Evolutionary conservation across 2,329 filamentous ascomycete genomes (phyloP).

Genomic region (Ceratocystis lukuohia): DNA sequence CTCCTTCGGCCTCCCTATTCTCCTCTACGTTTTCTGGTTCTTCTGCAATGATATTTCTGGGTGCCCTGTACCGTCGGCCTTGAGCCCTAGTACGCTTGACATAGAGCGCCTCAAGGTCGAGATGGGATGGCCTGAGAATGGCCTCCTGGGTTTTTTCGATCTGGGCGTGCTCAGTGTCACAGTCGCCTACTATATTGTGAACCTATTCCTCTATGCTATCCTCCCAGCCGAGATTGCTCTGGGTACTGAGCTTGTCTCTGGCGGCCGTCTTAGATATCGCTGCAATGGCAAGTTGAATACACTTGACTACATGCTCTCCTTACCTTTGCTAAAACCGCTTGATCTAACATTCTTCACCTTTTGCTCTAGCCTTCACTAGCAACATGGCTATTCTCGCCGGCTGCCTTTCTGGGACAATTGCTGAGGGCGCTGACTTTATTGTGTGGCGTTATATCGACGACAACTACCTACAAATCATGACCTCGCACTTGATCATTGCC

Average conservation of each 20-base stretch:
- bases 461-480: conserved; percentile 77
- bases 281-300: conserved; percentile 50
- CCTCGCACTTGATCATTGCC: conserved; percentile 66
- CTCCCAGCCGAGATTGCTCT: conserved; percentile 61
- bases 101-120: conserved; percentile 63
- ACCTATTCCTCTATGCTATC: conserved; percentile 58
- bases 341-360: neutral
- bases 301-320: neutral
- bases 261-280: conserved; percentile 67
- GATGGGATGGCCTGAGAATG: conserved; percentile 65
- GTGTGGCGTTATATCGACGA: conserved; percentile 90
- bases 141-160: conserved; percentile 56
- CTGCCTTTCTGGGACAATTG: conserved; percentile 58
- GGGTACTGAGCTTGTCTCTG: conserved; percentile 55
- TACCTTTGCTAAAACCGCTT: neutral
- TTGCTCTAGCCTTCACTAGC: conserved; percentile 53
- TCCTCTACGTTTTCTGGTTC: conserved; percentile 69
- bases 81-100: conserved; percentile 57
- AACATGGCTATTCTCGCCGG: conserved; percentile 58
- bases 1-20: conserved; percentile 64
- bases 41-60: conserved; percentile 86
- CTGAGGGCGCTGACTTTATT: conserved; percentile 66
- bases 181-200: conserved; percentile 65
- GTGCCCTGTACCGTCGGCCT: conserved; percentile 71
- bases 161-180: conserved; percentile 55